Evolutionary conservation across 306 rosid species (phyloP), one percentile per base, ranked within the genome.

Genomic region (Sindora glabra): DNA sequence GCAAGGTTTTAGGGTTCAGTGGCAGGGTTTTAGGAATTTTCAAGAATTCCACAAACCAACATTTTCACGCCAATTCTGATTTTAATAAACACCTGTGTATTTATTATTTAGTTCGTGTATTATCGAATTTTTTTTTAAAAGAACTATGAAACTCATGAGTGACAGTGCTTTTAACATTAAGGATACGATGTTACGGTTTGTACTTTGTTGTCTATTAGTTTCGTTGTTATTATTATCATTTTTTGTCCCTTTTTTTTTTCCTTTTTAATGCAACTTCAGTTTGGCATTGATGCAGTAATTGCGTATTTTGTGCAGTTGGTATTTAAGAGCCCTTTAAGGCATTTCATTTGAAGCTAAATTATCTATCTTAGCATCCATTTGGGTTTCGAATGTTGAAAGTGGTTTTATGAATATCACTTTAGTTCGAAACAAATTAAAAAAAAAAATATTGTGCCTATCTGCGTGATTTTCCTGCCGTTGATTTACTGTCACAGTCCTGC

Each of bases 1-100:
- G 32, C 16, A 48, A 86, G 89, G 79, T 82, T 80, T 80, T 69
- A n/a, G n/a, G n/a, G n/a, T n/a, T n/a, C n/a, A n/a, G n/a, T n/a
- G 63, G 55, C 74, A 80, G 87, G 95, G 85, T 80, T 83, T 82
- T 69, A 63, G 77, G 70, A 10, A 0, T 37, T 52, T 17, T 12
- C 33, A 62, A 51, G 52, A 40, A 22, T 38, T 37, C 3, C 3
- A 10, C 15, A 23, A 6, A 12, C 11, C 1, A 14, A 4, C 15
- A 1, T 6, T 77, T 30, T 37, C 7, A 24, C 6, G 34, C 19
- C 0, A 39, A 10, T 29, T 74, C 55, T 18, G 18, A 24, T 52
- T 19, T 12, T 30, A 0, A 5, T 22, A 10, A 4, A 49, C 12
- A 2, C 15, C 0, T 23, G 16, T 10, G 10, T 39, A 45, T 51